Evolutionary conservation across 108 stramenopile genomes (phyloP), one percentile per base, ranked within the genome.

Genomic region (Nitzschia sp.): DNA sequence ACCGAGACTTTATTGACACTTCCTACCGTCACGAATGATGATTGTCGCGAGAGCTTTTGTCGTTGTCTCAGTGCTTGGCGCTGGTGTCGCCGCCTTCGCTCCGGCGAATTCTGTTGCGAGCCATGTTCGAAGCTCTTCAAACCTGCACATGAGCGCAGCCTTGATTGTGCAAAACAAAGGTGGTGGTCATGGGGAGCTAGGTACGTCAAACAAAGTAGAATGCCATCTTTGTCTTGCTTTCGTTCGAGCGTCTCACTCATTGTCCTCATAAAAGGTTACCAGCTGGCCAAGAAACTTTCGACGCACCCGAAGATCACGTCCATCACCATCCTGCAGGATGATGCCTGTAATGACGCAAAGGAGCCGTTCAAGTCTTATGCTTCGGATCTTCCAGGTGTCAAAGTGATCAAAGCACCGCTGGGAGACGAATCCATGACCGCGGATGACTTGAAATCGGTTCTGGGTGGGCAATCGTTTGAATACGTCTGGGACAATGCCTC

Each of bases 141-240:
- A 58, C 13, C 57, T 58, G 4, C 57, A 58, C 4, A 58, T 58
- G 57, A 58, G 57, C 25, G 64, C 86, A 5, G 92, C 92, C 8
- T 71, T 93, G 33, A 93, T 93, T 74, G 88, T 93, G 0, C 92
- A 93, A 73, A 93, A 93, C 72, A 93, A 93, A 70, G 92, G 92
- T 23, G 92, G 89, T 5, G 92, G 92, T 1, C 92, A 93, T 59
- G 92, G 92, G 26, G 92, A 93, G 63, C 70, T 93, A 19, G 92
- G 84, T 71, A 80, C 29, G 79, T 57, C 31, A 28, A 13, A 15
- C 2, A 46, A 57, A n/a, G n/a, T n/a, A n/a, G n/a, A n/a, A n/a
- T n/a, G n/a, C n/a, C n/a, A n/a, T n/a, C n/a, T n/a, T n/a, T 48
- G 11, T 55, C n/a, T 54, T 59, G 17, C 46, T 29, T 59, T 47